Evolutionary conservation across 305 asterid genomes (phyloP), one percentile per base, ranked within the genome.

Genomic region (Solanum chacoense): DNA sequence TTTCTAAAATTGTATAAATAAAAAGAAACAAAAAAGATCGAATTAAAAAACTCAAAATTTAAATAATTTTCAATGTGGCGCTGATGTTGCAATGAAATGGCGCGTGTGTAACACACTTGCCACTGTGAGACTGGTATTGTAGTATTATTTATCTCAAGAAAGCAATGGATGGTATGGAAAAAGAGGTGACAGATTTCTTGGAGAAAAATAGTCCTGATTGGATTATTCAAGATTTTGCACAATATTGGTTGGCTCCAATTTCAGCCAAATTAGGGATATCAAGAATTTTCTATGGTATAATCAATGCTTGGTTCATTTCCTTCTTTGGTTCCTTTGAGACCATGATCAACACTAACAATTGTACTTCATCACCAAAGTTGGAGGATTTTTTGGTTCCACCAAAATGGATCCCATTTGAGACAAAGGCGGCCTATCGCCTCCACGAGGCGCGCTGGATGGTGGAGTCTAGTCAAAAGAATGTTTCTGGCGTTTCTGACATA

Each of bases 121-220:
- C 40, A 0, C 40, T 37, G 11, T 2, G 40, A 37, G 40, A 37
- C 11, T 37, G 40, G 4, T 37, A 37, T 9, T 37, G 40, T 8
- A 37, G 11, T 9, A 88, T 92, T 8, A 91, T 37, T 28, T 85
- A 87, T 89, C 95, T 94, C 14, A 93, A 91, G 88, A 87, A 65
- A 28, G 95, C 95, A 31, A 91, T 74, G 55, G 96, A 94, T 67
- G 91, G 90, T n/a, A 85, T 94, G 69, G 87, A 93, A 76, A 1
- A 77, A 6, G 89, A 42, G 0, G 8, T 93, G 73, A 55, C 91
- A 12, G 24, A 34, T 6, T 91, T 93, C 29, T 75, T 93, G 1
- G 87, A 90, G 10, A 20, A 84, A 0, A 85, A 93, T 2, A 9
- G 18, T 2, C 90, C 95, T 8, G 94, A 94, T 80, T 80, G 85